Evolutionary conservation across 768 basidiomycete genomes (phyloP).

Genomic region (Naganishia randhawae): DNA sequence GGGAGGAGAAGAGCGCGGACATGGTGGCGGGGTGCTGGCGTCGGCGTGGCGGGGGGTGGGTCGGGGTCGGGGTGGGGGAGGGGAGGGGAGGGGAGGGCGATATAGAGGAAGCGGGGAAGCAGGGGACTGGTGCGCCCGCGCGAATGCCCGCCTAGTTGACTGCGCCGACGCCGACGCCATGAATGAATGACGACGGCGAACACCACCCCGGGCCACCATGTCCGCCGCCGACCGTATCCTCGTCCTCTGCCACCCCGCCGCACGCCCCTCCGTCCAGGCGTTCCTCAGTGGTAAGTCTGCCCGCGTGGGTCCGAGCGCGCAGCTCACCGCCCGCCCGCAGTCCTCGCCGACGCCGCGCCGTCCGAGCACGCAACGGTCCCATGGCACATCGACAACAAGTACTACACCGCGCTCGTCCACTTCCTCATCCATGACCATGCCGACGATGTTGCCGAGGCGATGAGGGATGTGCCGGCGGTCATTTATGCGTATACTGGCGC

Average conservation of each 20-base stretch:
- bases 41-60: not conserved
- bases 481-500: not conserved
- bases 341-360: too few species aligned
- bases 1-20: slow-evolving; percentile 44
- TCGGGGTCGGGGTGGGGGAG: not conserved
- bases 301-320: too few species aligned
- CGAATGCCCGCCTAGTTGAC: too few species aligned
- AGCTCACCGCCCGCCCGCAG: too few species aligned
- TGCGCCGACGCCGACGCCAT: too few species aligned
- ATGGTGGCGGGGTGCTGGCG: slow-evolving; percentile 21
- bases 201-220: not conserved
- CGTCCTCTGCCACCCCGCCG: not conserved
- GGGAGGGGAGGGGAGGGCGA: not conserved
- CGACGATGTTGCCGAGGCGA: not conserved
- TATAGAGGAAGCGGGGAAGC: too few species aligned
- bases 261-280: too few species aligned
- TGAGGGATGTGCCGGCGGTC: not conserved
- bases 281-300: too few species aligned
- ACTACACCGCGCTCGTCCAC: slow-evolving; percentile 40
- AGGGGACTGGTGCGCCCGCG: too few species aligned
- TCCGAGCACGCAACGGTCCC: too few species aligned
- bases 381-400: slow-evolving; percentile 46
- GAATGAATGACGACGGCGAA: not conserved
- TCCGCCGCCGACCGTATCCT: too few species aligned
- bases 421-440: not conserved